Conservation (phyloP, 164 flowering plant species). For the Piper betle region DNA sequence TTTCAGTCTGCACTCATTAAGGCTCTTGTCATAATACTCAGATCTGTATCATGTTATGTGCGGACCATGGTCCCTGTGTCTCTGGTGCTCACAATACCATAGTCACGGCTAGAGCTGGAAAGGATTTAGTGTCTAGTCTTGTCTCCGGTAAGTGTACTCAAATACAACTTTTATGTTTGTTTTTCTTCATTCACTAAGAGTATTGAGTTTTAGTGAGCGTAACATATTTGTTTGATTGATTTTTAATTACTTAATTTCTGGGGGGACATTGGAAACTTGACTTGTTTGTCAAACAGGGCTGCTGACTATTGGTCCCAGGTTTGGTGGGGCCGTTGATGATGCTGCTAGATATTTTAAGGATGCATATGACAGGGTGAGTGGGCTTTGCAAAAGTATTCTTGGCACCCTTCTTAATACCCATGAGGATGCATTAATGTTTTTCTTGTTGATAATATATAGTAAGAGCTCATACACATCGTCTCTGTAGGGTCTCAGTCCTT, state of each 20-base stretch:
- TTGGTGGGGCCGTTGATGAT: slow-evolving; percentile 99
- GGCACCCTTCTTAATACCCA: not conserved
- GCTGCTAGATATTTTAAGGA: slow-evolving; percentile 98
- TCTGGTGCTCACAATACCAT: slow-evolving; percentile 99
- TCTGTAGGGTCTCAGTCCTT: slow-evolving; percentile 62
- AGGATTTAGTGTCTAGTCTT: slow-evolving; percentile 92
- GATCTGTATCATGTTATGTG: slow-evolving; percentile 97
- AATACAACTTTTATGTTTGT: not conserved
- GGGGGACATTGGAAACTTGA: not conserved
- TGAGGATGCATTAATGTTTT: not conserved
- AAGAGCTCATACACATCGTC: not conserved
- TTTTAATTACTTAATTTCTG: not conserved
- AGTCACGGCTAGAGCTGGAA: slow-evolving; percentile 97
- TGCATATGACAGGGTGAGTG: slow-evolving; percentile 69
- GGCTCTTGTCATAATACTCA: slow-evolving; percentile 13
- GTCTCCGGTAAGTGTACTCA: slow-evolving; percentile 55
- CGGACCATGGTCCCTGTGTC: slow-evolving; percentile 99
- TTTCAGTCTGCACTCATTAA: not conserved
- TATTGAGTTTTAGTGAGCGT: not conserved
- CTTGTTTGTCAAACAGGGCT: slow-evolving; percentile 50
- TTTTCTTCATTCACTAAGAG: too few species aligned
- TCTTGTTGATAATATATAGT: not conserved
- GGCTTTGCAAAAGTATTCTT: not conserved
- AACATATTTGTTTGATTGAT: not conserved
- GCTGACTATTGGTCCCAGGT: slow-evolving; percentile 95